These are phyloP conservation scores for Colletotrichum navitas DNA, from an alignment of 2,329 filamentous ascomycete species.

Conservation along the genomic window DNA sequence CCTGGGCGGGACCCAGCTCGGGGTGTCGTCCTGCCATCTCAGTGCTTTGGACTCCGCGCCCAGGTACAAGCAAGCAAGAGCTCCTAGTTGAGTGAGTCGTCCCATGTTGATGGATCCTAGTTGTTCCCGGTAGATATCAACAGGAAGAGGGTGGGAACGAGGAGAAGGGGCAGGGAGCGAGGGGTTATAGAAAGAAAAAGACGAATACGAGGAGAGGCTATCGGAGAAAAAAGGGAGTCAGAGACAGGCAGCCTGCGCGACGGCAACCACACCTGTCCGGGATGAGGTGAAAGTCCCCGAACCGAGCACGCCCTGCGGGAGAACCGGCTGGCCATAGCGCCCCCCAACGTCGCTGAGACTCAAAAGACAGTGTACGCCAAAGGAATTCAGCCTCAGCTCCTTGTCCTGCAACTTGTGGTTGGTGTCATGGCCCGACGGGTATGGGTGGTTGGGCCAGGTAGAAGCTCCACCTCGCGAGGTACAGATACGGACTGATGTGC, in stretches of 20 bases:
- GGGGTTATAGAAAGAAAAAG: constrained; percentile 1
- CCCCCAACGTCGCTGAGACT: constrained; percentile 28
- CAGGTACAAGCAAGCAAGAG: constrained; percentile 44
- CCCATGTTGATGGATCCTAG: constrained; percentile 43
- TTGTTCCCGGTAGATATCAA: not conserved
- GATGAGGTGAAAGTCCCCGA: constrained; percentile 30
- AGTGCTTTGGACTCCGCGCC: constrained; percentile 44
- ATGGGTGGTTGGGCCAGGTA: constrained; percentile 22
- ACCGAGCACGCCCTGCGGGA: constrained; percentile 23
- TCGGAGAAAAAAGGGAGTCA: constrained; percentile 34
- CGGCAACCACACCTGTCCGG: constrained; percentile 22
- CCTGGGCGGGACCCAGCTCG: constrained; percentile 46
- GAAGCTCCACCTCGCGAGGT: constrained; percentile 31
- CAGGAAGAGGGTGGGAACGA: not conserved
- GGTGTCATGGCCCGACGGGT: constrained; percentile 17
- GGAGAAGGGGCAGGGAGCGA: constrained; percentile 7
- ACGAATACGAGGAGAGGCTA: constrained; percentile 1
- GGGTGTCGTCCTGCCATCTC: constrained; percentile 45
- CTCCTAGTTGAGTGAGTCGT: constrained; percentile 41
- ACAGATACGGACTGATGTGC: constrained; percentile 23
- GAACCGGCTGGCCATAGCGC: constrained; percentile 8
- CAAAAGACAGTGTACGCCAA: constrained; percentile 15
- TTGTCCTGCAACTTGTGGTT: constrained; percentile 18
- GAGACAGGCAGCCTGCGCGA: constrained; percentile 25
- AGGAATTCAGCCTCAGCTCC: constrained; percentile 22